Conservation (phyloP, 345 rosid genomes). For the Leavenworthia alabamica region DNA sequence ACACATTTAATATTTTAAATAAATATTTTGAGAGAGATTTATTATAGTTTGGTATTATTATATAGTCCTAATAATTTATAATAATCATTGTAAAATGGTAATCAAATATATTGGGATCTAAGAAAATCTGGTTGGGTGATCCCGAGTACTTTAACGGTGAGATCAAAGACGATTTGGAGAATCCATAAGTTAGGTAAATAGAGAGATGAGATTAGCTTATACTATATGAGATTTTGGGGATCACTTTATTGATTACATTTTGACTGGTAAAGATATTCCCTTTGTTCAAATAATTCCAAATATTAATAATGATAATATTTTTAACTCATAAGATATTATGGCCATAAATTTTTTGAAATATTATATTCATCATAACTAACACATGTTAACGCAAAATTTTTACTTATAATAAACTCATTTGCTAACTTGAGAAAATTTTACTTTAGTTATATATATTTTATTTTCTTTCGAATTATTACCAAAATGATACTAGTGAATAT, state of each 20-base stretch:
- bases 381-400: neutral
- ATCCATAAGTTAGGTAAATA: slow-evolving; percentile 24
- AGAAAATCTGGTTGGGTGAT: slow-evolving; percentile 18
- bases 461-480: neutral
- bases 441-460: too few species aligned
- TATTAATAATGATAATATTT: neutral
- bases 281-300: slow-evolving; percentile 21
- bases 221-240: slow-evolving; percentile 21
- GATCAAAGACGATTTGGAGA: slow-evolving; percentile 26
- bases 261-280: slow-evolving; percentile 27
- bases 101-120: slow-evolving; percentile 26
- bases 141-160: slow-evolving; percentile 23
- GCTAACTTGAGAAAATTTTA: neutral
- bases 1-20: neutral
- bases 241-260: slow-evolving; percentile 27
- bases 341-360: neutral
- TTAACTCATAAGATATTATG: neutral
- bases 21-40: neutral
- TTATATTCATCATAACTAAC: neutral
- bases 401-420: too few species aligned
- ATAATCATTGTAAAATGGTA: neutral
- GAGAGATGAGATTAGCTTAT: slow-evolving; percentile 19
- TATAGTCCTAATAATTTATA: neutral
- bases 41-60: neutral
- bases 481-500: neutral